phyloP scores from a whole-genome alignment of 2,329 filamentous ascomycete genomes.

The Emergomyces pasteurianus region DNA sequence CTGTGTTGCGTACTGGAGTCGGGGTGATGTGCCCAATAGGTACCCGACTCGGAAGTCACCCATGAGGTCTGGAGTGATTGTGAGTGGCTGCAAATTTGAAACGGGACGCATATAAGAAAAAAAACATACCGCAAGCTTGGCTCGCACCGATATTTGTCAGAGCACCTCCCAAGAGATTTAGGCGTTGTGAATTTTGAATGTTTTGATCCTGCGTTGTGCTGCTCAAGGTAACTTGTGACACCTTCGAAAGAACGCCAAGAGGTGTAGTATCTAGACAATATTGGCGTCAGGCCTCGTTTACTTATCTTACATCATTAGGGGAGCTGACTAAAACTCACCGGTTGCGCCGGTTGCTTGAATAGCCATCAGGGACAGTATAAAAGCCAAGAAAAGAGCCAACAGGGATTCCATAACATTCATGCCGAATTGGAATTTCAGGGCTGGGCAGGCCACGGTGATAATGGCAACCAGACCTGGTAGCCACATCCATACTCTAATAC shows the following conservation, averaged over 20 bases:
- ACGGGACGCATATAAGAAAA: neutral
- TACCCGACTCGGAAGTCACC: conserved; percentile 58
- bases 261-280: conserved; percentile 44
- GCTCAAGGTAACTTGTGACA: conserved; percentile 56
- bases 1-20: conserved; percentile 56
- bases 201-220: conserved; percentile 44
- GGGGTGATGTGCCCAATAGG: conserved; percentile 52
- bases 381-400: conserved; percentile 4
- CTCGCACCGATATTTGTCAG: conserved; percentile 5
- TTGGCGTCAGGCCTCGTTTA: neutral
- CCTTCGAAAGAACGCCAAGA: conserved; percentile 55
- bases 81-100: conserved; percentile 31
- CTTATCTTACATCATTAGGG: neutral
- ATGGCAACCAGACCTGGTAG: conserved; percentile 4
- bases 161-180: conserved; percentile 52
- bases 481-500: conserved; percentile 7
- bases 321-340: conserved; percentile 1
- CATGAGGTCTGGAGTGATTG: conserved; percentile 38
- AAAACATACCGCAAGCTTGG: conserved; percentile 6
- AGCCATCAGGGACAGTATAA: conserved; percentile 7
- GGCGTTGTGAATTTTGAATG: conserved; percentile 43
- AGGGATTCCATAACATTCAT: conserved; percentile 3
- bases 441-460: conserved; percentile 2
- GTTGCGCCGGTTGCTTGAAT: conserved; percentile 12
- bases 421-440: conserved; percentile 4